Percentiles rank a stretch among this genome's conserved stretches.
Conservation (phyloP, 352 stramenopile species). For the Phytophthora ramorum region DNA sequence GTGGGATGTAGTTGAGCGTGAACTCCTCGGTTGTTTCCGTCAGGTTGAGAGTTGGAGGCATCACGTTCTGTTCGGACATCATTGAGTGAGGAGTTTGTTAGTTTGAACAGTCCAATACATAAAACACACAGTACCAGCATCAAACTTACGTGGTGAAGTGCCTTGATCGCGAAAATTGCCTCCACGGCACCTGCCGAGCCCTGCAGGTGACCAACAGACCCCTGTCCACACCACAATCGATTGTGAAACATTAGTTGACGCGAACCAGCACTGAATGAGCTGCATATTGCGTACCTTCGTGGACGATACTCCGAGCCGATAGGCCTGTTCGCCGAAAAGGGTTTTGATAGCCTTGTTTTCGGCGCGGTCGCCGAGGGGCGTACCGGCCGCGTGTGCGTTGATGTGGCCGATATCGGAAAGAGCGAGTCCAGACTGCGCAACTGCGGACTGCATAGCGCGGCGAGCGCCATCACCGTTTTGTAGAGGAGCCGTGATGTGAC, state of each 20-base stretch:
- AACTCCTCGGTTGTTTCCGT: conserved; percentile 74
- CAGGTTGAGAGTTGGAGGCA: conserved; percentile 97
- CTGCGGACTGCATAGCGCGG: conserved; percentile 92
- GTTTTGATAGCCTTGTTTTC: conserved; percentile 93
- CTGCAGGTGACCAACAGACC: conserved; percentile 94
- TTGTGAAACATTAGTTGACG: not conserved
- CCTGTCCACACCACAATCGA: conserved; percentile 35
- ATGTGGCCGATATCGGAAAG: conserved; percentile 95
- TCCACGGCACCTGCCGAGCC: conserved; percentile 97
- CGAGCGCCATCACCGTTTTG: conserved; percentile 72
- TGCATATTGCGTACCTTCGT: conserved; percentile 67
- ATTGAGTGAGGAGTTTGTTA: not conserved
- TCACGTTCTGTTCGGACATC: conserved; percentile 64
- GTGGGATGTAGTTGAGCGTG: conserved; percentile 88
- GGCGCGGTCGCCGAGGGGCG: conserved; percentile 95
- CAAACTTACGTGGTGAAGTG: conserved; percentile 81
- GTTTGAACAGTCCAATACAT: no score
- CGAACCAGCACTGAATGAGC: not conserved
- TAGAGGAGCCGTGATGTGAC: conserved; percentile 90
- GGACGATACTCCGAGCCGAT: conserved; percentile 73
- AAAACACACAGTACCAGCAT: no score
- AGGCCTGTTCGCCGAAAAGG: conserved; percentile 75
- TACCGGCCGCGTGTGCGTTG: conserved; percentile 98
- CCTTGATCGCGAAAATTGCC: conserved; percentile 95
- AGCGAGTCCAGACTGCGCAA: conserved; percentile 80